Percentiles rank a stretch among this genome's conserved stretches.
These are phyloP conservation scores for Pichia sp. DNA, from an alignment of 1,139 yeast species.

Conservation along the genomic window DNA sequence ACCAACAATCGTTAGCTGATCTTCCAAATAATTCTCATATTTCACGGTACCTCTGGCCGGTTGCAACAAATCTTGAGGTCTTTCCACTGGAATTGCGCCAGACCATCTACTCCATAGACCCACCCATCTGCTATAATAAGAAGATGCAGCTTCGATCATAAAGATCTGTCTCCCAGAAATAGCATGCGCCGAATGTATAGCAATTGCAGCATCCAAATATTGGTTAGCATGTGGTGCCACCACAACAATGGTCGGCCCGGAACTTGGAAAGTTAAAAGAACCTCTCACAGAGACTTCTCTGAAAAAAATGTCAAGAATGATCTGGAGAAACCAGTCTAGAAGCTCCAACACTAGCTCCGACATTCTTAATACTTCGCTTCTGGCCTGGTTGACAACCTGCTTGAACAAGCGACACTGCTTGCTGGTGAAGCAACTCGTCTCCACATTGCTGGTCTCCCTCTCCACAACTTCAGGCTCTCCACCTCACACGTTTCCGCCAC, in stretches of 20 bases:
- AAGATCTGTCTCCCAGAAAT: constrained; percentile 38
- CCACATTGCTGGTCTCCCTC: too few species aligned
- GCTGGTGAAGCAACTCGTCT: too few species aligned
- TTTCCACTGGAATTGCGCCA: constrained; percentile 63
- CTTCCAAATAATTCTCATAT: constrained; percentile 33
- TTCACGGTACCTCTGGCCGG: constrained; percentile 41
- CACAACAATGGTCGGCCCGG: constrained; percentile 65
- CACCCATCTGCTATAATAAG: constrained; percentile 44
- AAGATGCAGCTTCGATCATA: constrained; percentile 58
- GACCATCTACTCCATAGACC: constrained; percentile 52
- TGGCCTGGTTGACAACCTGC: too few species aligned
- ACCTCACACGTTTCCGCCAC: too few species aligned
- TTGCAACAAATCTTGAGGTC: constrained; percentile 60
- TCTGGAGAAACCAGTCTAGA: constrained; percentile 31
- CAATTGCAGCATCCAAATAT: constrained; percentile 63
- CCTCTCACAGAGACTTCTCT: constrained; percentile 66
- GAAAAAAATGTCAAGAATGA: constrained; percentile 43
- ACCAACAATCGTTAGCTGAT: constrained; percentile 37
- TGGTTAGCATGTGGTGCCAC: constrained; percentile 83
- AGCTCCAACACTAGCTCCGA: constrained; percentile 21
- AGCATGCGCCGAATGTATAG: constrained; percentile 45
- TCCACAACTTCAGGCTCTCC: too few species aligned
- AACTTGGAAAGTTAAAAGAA: constrained; percentile 55
- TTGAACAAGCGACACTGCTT: too few species aligned
- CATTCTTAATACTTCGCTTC: too few species aligned